Percentiles rank a stretch among this genome's conserved stretches.
Conservation (phyloP, 177 flowering plant species). For the Vitis hybrid region DNA sequence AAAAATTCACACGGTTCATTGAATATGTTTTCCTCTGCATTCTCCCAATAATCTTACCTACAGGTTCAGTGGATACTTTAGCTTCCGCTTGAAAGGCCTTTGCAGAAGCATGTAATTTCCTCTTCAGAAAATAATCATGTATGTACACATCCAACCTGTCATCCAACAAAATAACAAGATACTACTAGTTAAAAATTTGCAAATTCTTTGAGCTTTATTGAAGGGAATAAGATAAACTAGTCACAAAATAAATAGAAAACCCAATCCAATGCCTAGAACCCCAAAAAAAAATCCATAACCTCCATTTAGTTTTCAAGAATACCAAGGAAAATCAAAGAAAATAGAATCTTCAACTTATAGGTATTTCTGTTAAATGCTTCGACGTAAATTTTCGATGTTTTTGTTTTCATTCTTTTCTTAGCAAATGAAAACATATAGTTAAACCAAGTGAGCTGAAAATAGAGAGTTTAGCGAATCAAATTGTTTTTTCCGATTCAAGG, state of each 20-base stretch:
- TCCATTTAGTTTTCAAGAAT: no score
- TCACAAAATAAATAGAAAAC: not conserved
- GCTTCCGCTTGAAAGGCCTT: constrained; percentile 90
- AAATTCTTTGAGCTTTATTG: not conserved
- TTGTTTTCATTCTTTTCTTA: no score
- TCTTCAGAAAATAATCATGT: constrained; percentile 84
- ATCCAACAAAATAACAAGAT: constrained; percentile 4
- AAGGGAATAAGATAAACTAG: not conserved
- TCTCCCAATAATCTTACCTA: constrained; percentile 51
- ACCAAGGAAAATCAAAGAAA: no score
- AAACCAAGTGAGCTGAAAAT: no score
- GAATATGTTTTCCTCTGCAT: not conserved
- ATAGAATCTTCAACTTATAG: no score
- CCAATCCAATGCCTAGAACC: not conserved
- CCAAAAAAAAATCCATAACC: no score
- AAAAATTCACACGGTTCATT: not conserved
- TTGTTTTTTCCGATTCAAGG: no score
- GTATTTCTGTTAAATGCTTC: no score
- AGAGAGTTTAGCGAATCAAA: no score
- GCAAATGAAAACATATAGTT: no score
- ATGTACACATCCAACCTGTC: constrained; percentile 92
- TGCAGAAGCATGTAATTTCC: constrained; percentile 78
- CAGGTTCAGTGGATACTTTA: constrained; percentile 86
- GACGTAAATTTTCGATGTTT: no score
- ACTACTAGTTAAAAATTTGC: not conserved